Conservation (phyloP, 176 grass and related monocot genomes). For the Ampelocalamus luodianensis region DNA sequence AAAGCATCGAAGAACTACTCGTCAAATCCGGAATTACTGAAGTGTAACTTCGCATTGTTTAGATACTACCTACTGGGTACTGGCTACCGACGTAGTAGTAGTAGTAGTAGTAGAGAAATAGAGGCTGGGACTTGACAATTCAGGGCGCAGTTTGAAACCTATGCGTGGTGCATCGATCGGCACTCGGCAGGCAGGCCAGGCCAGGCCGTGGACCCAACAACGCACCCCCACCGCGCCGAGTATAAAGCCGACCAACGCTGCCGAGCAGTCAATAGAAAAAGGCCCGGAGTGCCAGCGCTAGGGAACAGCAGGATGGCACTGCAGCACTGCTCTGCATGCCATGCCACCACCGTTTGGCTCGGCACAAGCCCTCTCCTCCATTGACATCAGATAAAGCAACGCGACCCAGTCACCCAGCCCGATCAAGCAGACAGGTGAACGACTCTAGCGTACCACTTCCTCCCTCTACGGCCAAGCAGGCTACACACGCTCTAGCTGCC, state of each 20-base stretch:
- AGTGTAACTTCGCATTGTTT: background rate
- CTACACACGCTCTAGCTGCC: background rate
- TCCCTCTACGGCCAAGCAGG: background rate
- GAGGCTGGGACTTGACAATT: constrained; percentile 34
- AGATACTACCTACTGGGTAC: background rate
- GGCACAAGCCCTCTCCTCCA: background rate
- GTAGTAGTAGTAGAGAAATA: background rate
- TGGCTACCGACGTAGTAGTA: background rate
- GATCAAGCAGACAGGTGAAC: background rate
- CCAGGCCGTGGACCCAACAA: background rate
- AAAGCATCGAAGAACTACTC: no score
- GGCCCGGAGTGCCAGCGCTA: constrained; percentile 22
- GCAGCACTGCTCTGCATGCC: constrained; percentile 23
- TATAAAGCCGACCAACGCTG: constrained; percentile 58
- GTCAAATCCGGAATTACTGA: background rate
- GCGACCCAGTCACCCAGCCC: background rate
- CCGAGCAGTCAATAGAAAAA: constrained; percentile 46
- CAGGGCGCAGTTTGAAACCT: constrained; percentile 40
- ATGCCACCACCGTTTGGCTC: constrained; percentile 24
- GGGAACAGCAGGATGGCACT: constrained; percentile 51
- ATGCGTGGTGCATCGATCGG: background rate
- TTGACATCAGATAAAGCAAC: background rate
- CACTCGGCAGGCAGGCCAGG: background rate
- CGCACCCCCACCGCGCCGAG: background rate
- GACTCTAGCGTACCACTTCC: background rate